A percentile compares a stretch with the other conserved stretches of the same genome.
These are phyloP conservation scores for Zygosaccharomyces lentus DNA, from an alignment of 805 yeast genomes.

Conservation along the genomic window DNA sequence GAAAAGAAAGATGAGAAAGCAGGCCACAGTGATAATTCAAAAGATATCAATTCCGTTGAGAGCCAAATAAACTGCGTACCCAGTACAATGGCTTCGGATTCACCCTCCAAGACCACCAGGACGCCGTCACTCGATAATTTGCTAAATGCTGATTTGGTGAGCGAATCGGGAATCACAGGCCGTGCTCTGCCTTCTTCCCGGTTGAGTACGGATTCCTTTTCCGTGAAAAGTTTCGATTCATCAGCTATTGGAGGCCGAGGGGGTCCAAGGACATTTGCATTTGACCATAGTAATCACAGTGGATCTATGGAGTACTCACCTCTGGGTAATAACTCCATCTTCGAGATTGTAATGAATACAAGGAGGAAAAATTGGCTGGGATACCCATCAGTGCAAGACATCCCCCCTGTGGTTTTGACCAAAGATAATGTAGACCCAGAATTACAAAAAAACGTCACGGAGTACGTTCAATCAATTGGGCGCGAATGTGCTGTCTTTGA, in stretches of 20 bases:
- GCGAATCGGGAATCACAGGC: conserved; percentile 22
- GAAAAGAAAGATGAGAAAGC: conserved; percentile 2
- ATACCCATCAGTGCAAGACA: conserved; percentile 76
- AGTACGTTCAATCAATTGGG: conserved; percentile 43
- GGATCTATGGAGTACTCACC: conserved; percentile 36
- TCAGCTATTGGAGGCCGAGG: conserved; percentile 22
- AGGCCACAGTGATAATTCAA: not conserved
- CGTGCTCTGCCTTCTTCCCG: conserved; percentile 17
- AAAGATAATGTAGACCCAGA: conserved; percentile 43
- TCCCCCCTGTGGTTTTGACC: conserved; percentile 71
- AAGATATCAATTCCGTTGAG: not conserved
- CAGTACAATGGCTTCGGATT: conserved; percentile 3
- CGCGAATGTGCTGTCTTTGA: conserved; percentile 45
- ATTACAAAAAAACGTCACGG: conserved; percentile 40
- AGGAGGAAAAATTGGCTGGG: conserved; percentile 40
- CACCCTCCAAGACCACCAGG: conserved; percentile 8
- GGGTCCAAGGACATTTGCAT: conserved; percentile 16
- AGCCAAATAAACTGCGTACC: conserved; percentile 4
- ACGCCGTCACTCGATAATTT: conserved; percentile 23
- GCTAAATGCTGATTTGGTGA: conserved; percentile 36
- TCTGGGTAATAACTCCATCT: conserved; percentile 56
- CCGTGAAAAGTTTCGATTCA: conserved; percentile 33
- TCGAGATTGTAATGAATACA: conserved; percentile 55
- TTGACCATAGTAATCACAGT: conserved; percentile 25
- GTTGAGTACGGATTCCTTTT: conserved; percentile 25